Evolutionary conservation across 163 green algal species (phyloP), one percentile per base, ranked within the genome.

Genomic region (Prototheca wickerhamii): DNA sequence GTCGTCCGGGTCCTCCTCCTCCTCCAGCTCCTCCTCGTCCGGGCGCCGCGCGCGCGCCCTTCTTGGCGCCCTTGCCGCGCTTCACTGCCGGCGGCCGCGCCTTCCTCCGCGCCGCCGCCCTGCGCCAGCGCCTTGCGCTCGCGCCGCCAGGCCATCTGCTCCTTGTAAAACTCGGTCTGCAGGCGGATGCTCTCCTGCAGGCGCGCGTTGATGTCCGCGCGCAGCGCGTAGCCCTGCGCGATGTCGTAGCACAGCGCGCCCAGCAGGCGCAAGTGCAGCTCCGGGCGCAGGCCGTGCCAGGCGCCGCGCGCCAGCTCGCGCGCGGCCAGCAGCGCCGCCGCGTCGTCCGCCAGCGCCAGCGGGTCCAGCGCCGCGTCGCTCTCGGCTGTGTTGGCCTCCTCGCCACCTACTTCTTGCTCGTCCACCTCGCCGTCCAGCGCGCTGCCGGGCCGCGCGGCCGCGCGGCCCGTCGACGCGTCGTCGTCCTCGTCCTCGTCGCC

Each of bases 211-310:
- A 90, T 82, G 63, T 86, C 77, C 20, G 40, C 56, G 20, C 72
- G 69, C 57, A 90, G 70, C 4, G 58, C 62, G 15, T 57, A 55
- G 46, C 74, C 58, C 79, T 86, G 74, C 21, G 71, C 64, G 21
- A 82, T 74, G 58, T 93, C 86, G 58, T 90, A 87, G 73, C 73
- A 85, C 61, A 93, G 77, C 31, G 73, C 63, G 34, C 63, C 63
- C 64, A 91, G 69, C 63, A 91, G 69, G 18, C 82, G 74, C 67
- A 91, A 54, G 57, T 88, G 79, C 33, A 88, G 71, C 50, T 63
- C 37, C 2, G 73, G 32, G 6, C 65, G 66, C 64, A 88, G 63
- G 65, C 35, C 43, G 64, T 77, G 79, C 70, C 67, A 87, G 51
- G 74, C 51, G 17, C 40, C 26, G 5, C 54, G 40, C 26, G 61